Base-by-base conservation (phyloP, 345 rosid genomes). In the Camelina hispida region DNA sequence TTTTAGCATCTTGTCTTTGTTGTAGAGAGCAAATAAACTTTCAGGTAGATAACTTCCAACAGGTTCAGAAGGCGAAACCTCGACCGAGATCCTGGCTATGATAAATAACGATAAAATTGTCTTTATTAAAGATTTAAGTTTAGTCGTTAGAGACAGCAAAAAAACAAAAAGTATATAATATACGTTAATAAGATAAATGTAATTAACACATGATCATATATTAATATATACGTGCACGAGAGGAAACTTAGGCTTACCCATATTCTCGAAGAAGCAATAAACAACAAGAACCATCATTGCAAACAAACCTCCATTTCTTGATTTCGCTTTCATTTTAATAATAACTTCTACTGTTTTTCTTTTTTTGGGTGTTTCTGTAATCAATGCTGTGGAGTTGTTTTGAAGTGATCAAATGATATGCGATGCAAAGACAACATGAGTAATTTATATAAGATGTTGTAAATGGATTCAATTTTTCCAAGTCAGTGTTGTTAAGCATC, bases 191-290 rank as follows among this genome's bases (percentile, higher is more conserved):
- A 62, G 28, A 42, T 14, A 15, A 3, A 25, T 23, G 22, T 68
- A 40, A 23, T 4, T 44, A 44, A 58, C 6, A 15, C 16, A 17
- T 8, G 17, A 42, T 23, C 25, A 23, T 14, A 51, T 68, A 52
- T 38, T 25, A 55, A 20, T 20, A 20, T 20, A 20, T 43, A 34
- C 28, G 1, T 16, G 73, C 13, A 69, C 2, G 20, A 50, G 55
- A 43, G 23, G 38, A 74, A 34, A 56, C 17, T 25, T 15, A 35
- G 54, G 20, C 74, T 75, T 18, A 76, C 79, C 56, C 50, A 20
- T 52, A 43, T 76, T 61, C 64, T 61, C 1, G 42, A 76, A 68
- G 64, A 32, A 76, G 74, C 57, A 76, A 34, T 9, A 68, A 53
- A 61, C 23, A 11, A 69, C 20, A 20, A 68, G 12, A 76, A 44